Evolutionary conservation across 2,329 filamentous ascomycete genomes (phyloP), one percentile per base, ranked within the genome.

Genomic region (Berkeleyomyces basicola): DNA sequence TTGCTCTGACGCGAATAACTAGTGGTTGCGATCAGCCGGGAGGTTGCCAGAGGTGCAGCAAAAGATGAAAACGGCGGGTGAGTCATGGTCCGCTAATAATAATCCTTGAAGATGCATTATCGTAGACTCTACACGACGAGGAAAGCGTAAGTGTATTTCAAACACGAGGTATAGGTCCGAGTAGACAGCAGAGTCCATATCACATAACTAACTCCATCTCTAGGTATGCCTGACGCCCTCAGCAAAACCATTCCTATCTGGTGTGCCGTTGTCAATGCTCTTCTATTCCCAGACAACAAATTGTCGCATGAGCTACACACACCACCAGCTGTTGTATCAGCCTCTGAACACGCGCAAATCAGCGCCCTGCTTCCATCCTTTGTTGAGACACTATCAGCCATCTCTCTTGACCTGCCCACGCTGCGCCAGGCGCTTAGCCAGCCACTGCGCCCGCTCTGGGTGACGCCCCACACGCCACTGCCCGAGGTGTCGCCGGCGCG

Each of bases 171-270:
- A 23, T 36, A 14, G 6, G 14, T 53, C 49, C 4, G 9, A 3
- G 7, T 43, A 40, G 10, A 10, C 10, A 7, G 7, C 11, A 10
- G 42, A 43, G 33, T 23, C 39, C 33, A 37, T 31, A 7, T 6
- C 58, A 31, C 36, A 10, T 55, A 62, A 61, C 68, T 66, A 31
- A 67, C 63, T 10, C 49, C 16, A 11, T 59, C 39, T 16, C 16
- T 66, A 86, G 84, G 82, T 68, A 95, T 97, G 84, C 92, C 93
- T 0, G 93, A 99, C 74, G 91, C 93, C 14, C 79, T 99, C 16
- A 90, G 87, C 68, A 96, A 96, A 73, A 97, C 93, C 0, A 79
- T 97, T 36, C 92, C 93, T 1, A 88, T 96, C 66, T 99, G 93
- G 93, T 91, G 88, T 72, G 83, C 86, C 66, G 88, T 96, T 16